Evolutionary conservation across 164 flowering plant genomes (phyloP), one percentile per base, ranked within the genome.

Genomic region (Platanus orientalis): DNA sequence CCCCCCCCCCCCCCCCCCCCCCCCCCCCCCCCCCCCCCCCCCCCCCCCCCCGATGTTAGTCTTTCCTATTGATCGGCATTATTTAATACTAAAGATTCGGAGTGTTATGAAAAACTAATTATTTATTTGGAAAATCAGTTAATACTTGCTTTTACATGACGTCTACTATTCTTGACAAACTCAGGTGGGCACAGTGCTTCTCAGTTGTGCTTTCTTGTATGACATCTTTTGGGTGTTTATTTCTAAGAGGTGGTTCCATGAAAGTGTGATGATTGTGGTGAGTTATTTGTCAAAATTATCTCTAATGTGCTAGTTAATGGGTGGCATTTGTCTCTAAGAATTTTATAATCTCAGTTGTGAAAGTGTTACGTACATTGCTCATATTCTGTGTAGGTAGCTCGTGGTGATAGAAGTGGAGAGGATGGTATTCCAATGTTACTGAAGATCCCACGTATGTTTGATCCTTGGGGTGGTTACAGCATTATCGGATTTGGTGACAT

Each of bases 391-490:
- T 73, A 93, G 99, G 99, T 95, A 32, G 99, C 99, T 30, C 96
- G 96, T 29, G 99, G 97, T 72, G 99, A 85, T 73, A 84, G 66
- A 59, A 90, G 97, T 79, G 96, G 97, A 61, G 97, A 91, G 66
- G 99, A 91, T 76, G 96, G 97, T 30, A 90, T 95, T 30, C 99
- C 99, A 19, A 95, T 95, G 99, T 75, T 95, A 28, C 70, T 95
- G 65, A 95, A 91, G 71, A 89, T 95, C 63, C 99, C 99, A 19
- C 83, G 99, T 16, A 78, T 95, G 87, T 90, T 81, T 78, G 99
- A 95, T 75, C 99, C 97, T 59, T 95, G 99, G 99, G 97, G 97
- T 69, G 99, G 99, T 70, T 92, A 82, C 75, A 91, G 96, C 67
- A 84, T 95, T 69, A 95, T 95, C 26, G 99, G 99, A 26, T 95